phyloP scores from a whole-genome alignment of 1,284 basidiomycete genomes.

The Cystobasidiaceae sp. region DNA sequence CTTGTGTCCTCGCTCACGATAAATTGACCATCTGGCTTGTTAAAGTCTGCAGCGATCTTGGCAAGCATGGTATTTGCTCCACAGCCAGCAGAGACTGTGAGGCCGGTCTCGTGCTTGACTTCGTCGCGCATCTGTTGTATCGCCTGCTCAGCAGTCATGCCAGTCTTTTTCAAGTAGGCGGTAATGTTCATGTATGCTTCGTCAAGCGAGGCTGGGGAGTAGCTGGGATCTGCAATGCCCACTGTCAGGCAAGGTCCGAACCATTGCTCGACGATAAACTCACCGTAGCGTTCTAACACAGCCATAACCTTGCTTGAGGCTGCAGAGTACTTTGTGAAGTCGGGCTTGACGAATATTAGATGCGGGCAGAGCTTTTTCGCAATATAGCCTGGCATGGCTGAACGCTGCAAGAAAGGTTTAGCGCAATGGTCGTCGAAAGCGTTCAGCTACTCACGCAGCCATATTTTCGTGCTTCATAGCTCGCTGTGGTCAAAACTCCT shows the following conservation, averaged over 20 bases:
- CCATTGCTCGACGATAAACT: background rate
- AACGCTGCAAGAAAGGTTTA: slow-evolving; percentile 17
- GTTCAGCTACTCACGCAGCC: slow-evolving; percentile 49
- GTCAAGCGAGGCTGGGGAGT: slow-evolving; percentile 41
- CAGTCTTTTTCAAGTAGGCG: slow-evolving; percentile 50
- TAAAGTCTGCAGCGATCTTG: slow-evolving; percentile 62
- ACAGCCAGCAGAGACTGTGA: slow-evolving; percentile 81
- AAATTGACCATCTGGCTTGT: slow-evolving; percentile 91
- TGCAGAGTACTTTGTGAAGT: slow-evolving; percentile 45
- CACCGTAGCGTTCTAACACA: slow-evolving; percentile 38
- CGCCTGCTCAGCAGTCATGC: slow-evolving; percentile 63
- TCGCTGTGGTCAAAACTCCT: slow-evolving; percentile 78
- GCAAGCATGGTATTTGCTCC: slow-evolving; percentile 58
- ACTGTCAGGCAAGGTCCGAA: background rate
- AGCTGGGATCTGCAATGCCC: slow-evolving; percentile 18
- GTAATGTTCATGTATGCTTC: slow-evolving; percentile 40
- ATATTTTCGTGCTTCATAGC: slow-evolving; percentile 82
- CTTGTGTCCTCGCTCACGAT: slow-evolving; percentile 52
- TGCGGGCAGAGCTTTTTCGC: slow-evolving; percentile 90
- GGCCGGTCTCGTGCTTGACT: slow-evolving; percentile 66
- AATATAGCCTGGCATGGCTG: slow-evolving; percentile 62
- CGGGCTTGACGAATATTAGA: slow-evolving; percentile 62
- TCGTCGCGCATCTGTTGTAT: slow-evolving; percentile 67
- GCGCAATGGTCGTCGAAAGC: background rate
- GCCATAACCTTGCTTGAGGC: slow-evolving; percentile 45